Percentiles rank a stretch among this genome's conserved stretches.
Evolutionary conservation across 495 filamentous ascomycete genomes (phyloP).

Genomic region (Lophium mytilinum): DNA sequence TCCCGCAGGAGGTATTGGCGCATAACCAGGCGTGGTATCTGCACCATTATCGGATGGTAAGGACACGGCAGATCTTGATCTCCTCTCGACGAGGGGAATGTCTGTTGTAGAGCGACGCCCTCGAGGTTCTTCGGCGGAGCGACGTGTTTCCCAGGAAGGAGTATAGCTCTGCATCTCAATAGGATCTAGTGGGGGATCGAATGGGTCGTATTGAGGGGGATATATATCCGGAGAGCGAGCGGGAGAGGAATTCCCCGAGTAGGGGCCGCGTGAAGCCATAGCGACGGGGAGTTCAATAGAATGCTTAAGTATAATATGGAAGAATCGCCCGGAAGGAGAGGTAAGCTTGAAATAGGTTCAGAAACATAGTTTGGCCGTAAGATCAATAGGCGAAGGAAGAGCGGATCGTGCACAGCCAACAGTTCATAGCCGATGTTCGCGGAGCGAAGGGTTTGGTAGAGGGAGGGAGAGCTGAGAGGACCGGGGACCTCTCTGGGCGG

Average conservation of each 20-base stretch:
- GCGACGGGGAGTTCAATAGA: not conserved
- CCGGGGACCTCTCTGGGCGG: too few species aligned
- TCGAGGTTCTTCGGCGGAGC: not conserved
- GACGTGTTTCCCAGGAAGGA: not conserved
- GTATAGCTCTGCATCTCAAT: conserved; percentile 17
- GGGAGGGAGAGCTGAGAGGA: too few species aligned
- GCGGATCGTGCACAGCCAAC: not conserved
- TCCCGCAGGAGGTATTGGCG: not conserved
- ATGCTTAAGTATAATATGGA: too few species aligned
- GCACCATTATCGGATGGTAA: not conserved
- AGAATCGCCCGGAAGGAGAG: too few species aligned
- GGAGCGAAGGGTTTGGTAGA: too few species aligned
- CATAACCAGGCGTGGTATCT: not conserved
- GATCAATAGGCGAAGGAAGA: too few species aligned
- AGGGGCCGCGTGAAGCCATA: conserved; percentile 10
- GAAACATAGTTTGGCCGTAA: too few species aligned
- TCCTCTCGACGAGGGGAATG: not conserved
- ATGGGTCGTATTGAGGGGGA: conserved; percentile 16
- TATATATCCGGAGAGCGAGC: conserved; percentile 3
- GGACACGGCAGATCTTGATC: not conserved
- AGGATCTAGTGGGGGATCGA: conserved; percentile 14
- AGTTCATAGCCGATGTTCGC: not conserved
- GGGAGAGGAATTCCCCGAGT: conserved; percentile 2
- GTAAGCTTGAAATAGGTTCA: too few species aligned
- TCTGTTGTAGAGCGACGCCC: not conserved